Conservation (phyloP, 306 rosid species). For the Vigna nakashimae region DNA sequence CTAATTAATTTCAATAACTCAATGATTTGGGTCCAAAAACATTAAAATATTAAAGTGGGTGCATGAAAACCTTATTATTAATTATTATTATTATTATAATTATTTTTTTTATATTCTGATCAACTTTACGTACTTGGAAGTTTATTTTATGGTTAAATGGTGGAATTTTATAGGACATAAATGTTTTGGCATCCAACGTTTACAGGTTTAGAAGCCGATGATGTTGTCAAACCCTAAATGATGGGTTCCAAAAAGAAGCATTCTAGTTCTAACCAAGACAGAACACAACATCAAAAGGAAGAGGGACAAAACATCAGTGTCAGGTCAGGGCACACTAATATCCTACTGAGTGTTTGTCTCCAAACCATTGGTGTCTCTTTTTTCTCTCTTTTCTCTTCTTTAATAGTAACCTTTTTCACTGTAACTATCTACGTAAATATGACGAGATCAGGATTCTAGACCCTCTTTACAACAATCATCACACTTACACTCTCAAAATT, state of each 20-base stretch:
- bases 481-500: too few relatives aligned
- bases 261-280: conserved; percentile 33
- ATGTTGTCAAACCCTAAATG: conserved; percentile 32
- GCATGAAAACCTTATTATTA: background rate
- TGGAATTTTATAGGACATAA: conserved; percentile 14
- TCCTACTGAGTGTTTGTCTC: conserved; percentile 30
- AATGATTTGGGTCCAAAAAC: conserved; percentile 28
- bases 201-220: conserved; percentile 3
- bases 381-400: conserved; percentile 34
- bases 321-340: conserved; percentile 34
- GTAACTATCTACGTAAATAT: background rate
- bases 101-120: conserved; percentile 21
- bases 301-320: conserved; percentile 55
- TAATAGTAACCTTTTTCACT: background rate
- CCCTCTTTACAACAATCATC: too few relatives aligned
- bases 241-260: conserved; percentile 2
- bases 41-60: conserved; percentile 50
- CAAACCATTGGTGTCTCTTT: conserved; percentile 47
- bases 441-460: conserved; percentile 9
- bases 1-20: conserved; percentile 13
- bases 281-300: conserved; percentile 42
- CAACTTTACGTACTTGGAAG: conserved; percentile 50
- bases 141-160: conserved; percentile 30
- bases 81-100: background rate
- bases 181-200: conserved; percentile 23